Percentiles rank a stretch among this genome's conserved stretches.
These are phyloP conservation scores for Umbelopsis ramanniana DNA, from an alignment of 192 early-diverging fungal genomes.

Conservation along the genomic window DNA sequence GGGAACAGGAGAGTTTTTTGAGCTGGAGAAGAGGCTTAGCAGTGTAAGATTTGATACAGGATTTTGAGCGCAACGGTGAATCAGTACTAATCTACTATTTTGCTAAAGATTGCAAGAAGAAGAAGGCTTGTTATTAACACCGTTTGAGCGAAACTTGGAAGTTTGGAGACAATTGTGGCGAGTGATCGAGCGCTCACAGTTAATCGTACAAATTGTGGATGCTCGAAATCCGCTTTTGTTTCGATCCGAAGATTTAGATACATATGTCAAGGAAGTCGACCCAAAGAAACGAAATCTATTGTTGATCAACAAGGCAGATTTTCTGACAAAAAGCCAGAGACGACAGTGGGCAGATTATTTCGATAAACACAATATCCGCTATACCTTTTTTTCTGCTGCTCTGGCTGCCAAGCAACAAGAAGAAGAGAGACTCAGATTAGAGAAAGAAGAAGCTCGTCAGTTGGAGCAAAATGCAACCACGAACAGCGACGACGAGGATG, in stretches of 20 bases:
- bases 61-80: not conserved
- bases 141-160: slow-evolving; percentile 98
- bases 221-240: slow-evolving; percentile 95
- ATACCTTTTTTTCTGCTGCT: slow-evolving; percentile 94
- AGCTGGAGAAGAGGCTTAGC: slow-evolving; percentile 90
- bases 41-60: slow-evolving; percentile 40
- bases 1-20: slow-evolving; percentile 89
- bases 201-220: slow-evolving; percentile 99
- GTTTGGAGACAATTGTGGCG: slow-evolving; percentile 99
- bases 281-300: slow-evolving; percentile 85
- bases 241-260: slow-evolving; percentile 84
- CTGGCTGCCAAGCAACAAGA: slow-evolving; percentile 79
- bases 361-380: slow-evolving; percentile 77
- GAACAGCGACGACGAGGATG: slow-evolving; percentile 32
- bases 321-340: slow-evolving; percentile 86
- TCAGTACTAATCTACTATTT: not conserved
- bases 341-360: slow-evolving; percentile 90
- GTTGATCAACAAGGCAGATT: slow-evolving; percentile 98
- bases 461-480: slow-evolving; percentile 35
- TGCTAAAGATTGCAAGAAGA: slow-evolving; percentile 80
- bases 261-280: slow-evolving; percentile 92
- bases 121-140: slow-evolving; percentile 91
- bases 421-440: slow-evolving; percentile 58
- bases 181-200: slow-evolving; percentile 93
- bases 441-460: slow-evolving; percentile 46